These are phyloP conservation scores for Gelatoporia subvermispora DNA, from an alignment of 768 basidiomycete genomes.

Conservation along the genomic window DNA sequence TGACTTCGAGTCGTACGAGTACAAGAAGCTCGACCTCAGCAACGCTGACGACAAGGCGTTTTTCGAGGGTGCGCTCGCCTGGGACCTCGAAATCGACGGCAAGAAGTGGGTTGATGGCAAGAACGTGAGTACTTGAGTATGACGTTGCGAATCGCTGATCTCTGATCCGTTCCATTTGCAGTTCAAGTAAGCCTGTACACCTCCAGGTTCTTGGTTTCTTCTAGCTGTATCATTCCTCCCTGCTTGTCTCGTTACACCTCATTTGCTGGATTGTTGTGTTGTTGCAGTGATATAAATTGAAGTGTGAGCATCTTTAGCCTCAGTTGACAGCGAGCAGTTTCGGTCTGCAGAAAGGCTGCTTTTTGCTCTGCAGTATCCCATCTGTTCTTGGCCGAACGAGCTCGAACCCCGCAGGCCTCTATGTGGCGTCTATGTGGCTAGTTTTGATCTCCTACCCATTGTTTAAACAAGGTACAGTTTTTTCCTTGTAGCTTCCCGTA, in stretches of 20 bases:
- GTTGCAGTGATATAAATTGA: slow-evolving; percentile 22
- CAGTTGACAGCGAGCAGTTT: too few species aligned
- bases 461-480: too few species aligned
- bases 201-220: not conserved
- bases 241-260: slow-evolving; percentile 13
- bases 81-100: slow-evolving; percentile 87
- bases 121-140: slow-evolving; percentile 58
- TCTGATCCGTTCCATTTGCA: slow-evolving; percentile 1
- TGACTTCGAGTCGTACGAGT: slow-evolving; percentile 88
- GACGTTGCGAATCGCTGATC: not conserved
- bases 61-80: slow-evolving; percentile 90
- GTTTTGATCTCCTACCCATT: too few species aligned
- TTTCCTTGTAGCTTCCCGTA: too few species aligned
- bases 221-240: slow-evolving; percentile 13
- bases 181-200: slow-evolving; percentile 23
- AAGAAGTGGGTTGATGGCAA: slow-evolving; percentile 91
- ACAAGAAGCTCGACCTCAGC: slow-evolving; percentile 68
- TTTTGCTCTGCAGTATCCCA: too few species aligned
- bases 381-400: too few species aligned
- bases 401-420: too few species aligned
- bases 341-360: too few species aligned
- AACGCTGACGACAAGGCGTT: slow-evolving; percentile 77
- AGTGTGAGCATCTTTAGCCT: not conserved
- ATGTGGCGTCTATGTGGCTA: too few species aligned
- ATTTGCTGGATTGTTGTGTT: slow-evolving; percentile 18